Evolutionary conservation across 139 green algal genomes (phyloP), one percentile per base, ranked within the genome.

Genomic region (Pleodorina starrii): DNA sequence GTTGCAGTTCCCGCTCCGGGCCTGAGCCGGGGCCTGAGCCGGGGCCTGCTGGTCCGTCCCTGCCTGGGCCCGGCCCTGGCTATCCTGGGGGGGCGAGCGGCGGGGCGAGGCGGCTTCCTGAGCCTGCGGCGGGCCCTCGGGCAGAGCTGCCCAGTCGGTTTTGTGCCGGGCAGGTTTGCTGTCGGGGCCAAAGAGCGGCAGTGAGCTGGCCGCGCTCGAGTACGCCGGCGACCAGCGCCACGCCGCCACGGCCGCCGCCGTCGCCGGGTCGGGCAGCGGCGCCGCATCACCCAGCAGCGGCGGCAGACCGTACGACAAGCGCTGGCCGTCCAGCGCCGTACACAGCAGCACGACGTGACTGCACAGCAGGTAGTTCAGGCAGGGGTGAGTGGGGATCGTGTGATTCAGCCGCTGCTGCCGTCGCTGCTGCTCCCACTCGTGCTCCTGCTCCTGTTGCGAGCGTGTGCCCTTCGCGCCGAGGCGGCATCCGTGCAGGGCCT

Each of bases 291-390:
- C 35, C 32, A 29, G 69, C 69, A 77, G 63, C 21, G 32, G 63
- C 21, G 69, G 69, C 35, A 77, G 35, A 10, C 69, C 69, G 35
- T 77, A 77, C 21, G 69, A 77, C 17, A 50, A 17, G 19, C 69
- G 35, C 21, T 48, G 16, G 19, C 69, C 69, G 69, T 77, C 69
- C 5, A 77, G 19, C 19, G 69, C 69, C 1, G 36, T n/a, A 32
- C 69, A 77, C 35, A 77, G 32, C 35, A 48, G 36, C 69, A 77
- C 69, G 35, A 77, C 69, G 27, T 77, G 69, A 32, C 69, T 77
- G 32, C 36, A 50, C 1, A 77, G 69, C 36, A 77, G 5, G 69
- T 50, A 77, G 21, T 77, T 25, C 69, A 77, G 32, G 35, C 69
- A 50, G 69, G 69, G 27, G 14, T 77, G 69, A n/a, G n/a, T 12